Base-by-base conservation (phyloP, 495 filamentous ascomycete genomes). In the Aspergillus mulundensis region DNA sequence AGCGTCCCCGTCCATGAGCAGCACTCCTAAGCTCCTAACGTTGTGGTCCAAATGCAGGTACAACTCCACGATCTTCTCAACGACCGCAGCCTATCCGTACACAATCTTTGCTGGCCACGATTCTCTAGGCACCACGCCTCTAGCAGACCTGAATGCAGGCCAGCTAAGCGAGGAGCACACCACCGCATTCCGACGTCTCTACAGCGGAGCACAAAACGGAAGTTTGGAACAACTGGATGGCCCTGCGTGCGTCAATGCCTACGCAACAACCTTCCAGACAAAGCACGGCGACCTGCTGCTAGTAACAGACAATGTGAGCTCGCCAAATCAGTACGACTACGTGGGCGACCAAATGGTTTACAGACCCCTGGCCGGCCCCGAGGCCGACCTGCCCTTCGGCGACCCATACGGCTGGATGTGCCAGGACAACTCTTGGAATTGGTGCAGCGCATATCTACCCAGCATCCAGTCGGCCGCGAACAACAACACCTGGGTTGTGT, bases 1-100 rank as follows among this genome's bases (percentile, higher is more conserved):
- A 8, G 25, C 8, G 25, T 28, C 25, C 3, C 25, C 8, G 25
- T 28, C 8, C 25, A 28, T 28, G 4, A 8, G 3, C 25, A 11
- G 32, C 32, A 8, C 18, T 15, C 20, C 32, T 30, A 36, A 12
- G 11, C 19, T 25, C 14, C 39, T 7, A n/a, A 5, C 39, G 19
- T 48, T 1, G 5, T 30, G 15, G 16, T 24, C 10, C 23, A 18
- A n/a, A 19, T 25, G 5, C 15, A 48, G 53, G 14, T 55, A 55
- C 25, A 55, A 55, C 23, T 47, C 53, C 7, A 55, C 53, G 0
- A 20, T 55, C 4, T 55, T 55, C 34, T 38, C 18, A 15, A 40
- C 44, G 15, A 34, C 20, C 1, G 38, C 53, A n/a, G 53, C 53
- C 7, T 47, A 55, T 14, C 28, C 20, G 12, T 55, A 55, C 30